These are phyloP conservation scores for Ophiostoma sp. DNA, from an alignment of 2,329 filamentous ascomycete species.

Conservation along the genomic window DNA sequence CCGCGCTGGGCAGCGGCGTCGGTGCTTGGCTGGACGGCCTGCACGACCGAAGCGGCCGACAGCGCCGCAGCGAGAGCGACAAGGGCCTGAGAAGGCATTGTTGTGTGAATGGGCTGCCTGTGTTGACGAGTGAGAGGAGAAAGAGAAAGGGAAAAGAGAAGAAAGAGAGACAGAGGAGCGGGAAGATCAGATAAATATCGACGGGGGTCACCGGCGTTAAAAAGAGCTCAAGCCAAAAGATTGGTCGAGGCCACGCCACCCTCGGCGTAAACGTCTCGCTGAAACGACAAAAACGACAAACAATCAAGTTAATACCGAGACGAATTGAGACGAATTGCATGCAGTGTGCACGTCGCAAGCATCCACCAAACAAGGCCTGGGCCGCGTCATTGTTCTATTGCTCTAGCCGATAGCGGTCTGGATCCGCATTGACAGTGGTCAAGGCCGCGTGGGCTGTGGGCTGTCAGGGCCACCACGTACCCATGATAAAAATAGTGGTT, in stretches of 20 bases:
- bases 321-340: neutral
- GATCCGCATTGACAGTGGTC: neutral
- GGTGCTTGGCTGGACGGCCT: constrained; percentile 15
- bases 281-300: neutral
- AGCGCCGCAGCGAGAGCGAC: constrained; percentile 1
- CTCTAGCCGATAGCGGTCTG: constrained; percentile 12
- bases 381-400: constrained; percentile 19
- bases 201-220: neutral
- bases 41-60: neutral
- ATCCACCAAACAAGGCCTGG: neutral
- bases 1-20: constrained; percentile 26
- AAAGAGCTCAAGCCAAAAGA: neutral
- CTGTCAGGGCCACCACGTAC: neutral
- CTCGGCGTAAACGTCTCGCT: neutral
- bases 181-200: neutral
- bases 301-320: constrained; percentile 3
- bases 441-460: constrained; percentile 16
- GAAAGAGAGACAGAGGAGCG: neutral
- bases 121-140: neutral
- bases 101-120: neutral
- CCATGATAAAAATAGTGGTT: neutral
- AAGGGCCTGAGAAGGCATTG: constrained; percentile 14
- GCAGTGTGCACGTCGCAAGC: neutral
- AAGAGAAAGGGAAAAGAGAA: neutral
- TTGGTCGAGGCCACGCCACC: neutral